Base-by-base conservation (phyloP, 2,329 filamentous ascomycete genomes). In the Fusarium sp. region DNA sequence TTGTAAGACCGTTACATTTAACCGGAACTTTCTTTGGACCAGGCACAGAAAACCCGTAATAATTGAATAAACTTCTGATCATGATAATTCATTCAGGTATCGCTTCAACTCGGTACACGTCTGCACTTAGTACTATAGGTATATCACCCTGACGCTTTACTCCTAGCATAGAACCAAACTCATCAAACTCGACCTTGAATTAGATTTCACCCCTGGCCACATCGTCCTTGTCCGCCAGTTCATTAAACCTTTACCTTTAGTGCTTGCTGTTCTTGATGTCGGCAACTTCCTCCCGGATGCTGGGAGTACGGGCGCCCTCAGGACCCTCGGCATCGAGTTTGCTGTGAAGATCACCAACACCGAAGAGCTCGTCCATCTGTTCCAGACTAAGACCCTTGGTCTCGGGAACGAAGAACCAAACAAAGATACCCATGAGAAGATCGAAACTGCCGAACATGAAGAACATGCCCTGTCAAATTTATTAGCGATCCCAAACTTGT, bases 401-500 rank as follows among this genome's bases (percentile, higher is more conserved):
- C 81, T 93, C 91, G 0, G 91, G 91, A 20, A 92, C 85, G 68
- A 90, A 86, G 82, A 91, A 89, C 84, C 85, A 91, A 42, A 90
- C 88, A 76, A 91, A 91, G 57, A 90, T 69, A 67, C 88, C 87
- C 88, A 92, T 92, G 73, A 84, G 77, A 73, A 90, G 85, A 78
- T 89, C 90, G 79, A 92, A 92, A 58, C 80, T 85, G 13, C 89
- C 87, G 78, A 92, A 93, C 75, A 92, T 89, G 77, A 93, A 87
- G 80, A 92, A 93, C 32, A 90, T 90, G 33, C 88, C 89, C 81
- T 83, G 37, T 40, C 42, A 27, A 35, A 15, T 27, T 18, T 17
- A 42, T 76, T 57, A 66, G 60, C 33, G 33, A 46, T 50, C 53
- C 50, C 8, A 27, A 42, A 14, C 44, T 32, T n/a, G 5, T 30